Evolutionary conservation across 306 rosid species (phyloP), one percentile per base, ranked within the genome.

Genomic region (Cajanus cajan): DNA sequence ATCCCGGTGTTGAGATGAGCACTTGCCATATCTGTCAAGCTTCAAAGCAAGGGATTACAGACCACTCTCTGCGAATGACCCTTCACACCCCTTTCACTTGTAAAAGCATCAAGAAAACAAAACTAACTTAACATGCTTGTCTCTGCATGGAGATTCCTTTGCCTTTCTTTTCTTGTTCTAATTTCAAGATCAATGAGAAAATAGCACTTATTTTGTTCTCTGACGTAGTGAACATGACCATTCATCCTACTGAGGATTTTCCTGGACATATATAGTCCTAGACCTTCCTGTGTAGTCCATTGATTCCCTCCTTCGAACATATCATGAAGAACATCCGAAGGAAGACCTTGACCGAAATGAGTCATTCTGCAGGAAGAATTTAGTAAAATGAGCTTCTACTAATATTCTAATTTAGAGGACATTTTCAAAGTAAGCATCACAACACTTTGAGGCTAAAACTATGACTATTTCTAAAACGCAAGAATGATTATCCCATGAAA

Each of bases 261-360:
- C 74, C 93, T 83, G 28, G 94, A 89, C 80, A 89, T 65, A 47
- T 76, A 77, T 71, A 94, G 86, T 18, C 91, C 91, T 19, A 90
- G 81, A 74, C 97, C 97, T 90, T 90, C 94, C 45, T 84, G 89
- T 8, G 94, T 83, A 19, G 80, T 84, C 88, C 91, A 89, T 69
- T 80, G 87, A 67, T 84, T 86, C 67, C 84, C 97, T 18, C 82
- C 85, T 67, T 87, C 91, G 39, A 91, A 83, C 91, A 86, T 90
- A 14, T 90, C 91, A 50, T 86, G 86, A 71, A 90, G 84, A 61
- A 89, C 79, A 11, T 83, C 61, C 16, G 87, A 50, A 68, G 97
- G 93, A 67, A 94, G 70, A 55, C 96, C 96, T 85, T 77, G 71
- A 72, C 96, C 96, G 11, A 90, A 91, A 79, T 90, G 97, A 2